Evolutionary conservation across 2,329 filamentous ascomycete species (phyloP).

Genomic region (Pseudogymnoascus destructans): DNA sequence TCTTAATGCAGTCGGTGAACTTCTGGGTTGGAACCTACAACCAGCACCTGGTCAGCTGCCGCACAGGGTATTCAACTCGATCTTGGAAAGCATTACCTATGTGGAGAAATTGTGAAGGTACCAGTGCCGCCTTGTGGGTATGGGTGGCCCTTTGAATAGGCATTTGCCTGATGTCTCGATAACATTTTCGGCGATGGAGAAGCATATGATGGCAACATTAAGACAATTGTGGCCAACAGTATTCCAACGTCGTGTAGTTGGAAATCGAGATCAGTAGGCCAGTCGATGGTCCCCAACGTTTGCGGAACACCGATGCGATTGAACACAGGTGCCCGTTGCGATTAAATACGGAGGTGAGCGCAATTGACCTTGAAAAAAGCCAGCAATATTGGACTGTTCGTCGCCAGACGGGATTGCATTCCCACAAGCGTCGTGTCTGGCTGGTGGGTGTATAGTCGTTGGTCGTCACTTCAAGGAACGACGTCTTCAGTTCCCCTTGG

Average conservation of each 20-base stretch:
- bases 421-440: conserved; percentile 5
- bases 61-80: conserved; percentile 1
- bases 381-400: neutral
- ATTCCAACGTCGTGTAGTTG: conserved; percentile 2
- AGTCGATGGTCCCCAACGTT: neutral
- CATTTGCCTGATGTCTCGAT: conserved; percentile 64
- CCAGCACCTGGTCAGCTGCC: conserved; percentile 9
- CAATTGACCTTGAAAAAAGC: conserved; percentile 6
- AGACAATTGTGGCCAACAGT: conserved; percentile 14
- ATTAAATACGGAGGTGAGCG: neutral
- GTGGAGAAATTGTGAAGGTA: conserved; percentile 77
- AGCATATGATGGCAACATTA: conserved; percentile 49
- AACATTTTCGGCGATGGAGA: conserved; percentile 50
- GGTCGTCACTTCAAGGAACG: neutral
- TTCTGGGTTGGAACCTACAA: conserved; percentile 69
- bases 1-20: conserved; percentile 56
- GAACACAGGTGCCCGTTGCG: conserved; percentile 2
- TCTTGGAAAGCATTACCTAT: conserved; percentile 49
- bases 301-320: conserved; percentile 5
- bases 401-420: conserved; percentile 6
- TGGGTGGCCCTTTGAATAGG: conserved; percentile 65
- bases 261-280: neutral
- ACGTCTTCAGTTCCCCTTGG: conserved; percentile 6
- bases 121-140: conserved; percentile 56
- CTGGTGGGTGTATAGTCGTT: neutral